Conservation (phyloP, 108 stramenopile species). For the Fistulifera pelliculosa region DNA sequence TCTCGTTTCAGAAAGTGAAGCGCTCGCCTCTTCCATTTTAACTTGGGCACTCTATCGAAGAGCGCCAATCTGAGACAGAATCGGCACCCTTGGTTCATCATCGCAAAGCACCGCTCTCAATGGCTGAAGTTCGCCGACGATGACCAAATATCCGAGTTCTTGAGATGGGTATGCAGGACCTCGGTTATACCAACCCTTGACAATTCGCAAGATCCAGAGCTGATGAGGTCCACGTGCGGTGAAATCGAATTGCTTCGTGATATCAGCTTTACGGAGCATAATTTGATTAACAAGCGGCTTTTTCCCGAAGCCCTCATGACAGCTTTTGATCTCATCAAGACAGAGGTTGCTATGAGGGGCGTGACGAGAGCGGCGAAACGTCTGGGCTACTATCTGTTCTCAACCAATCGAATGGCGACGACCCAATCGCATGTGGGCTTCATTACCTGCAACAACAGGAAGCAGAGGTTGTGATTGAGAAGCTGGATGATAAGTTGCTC, state of each 20-base stretch:
- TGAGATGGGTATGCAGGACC: constrained; percentile 17
- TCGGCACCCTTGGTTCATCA: constrained; percentile 4
- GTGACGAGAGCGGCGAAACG: too few relatives aligned
- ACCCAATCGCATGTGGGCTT: too few relatives aligned
- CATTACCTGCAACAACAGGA: too few relatives aligned
- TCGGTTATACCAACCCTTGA: neutral
- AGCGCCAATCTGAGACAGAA: constrained; percentile 1
- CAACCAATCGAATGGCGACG: too few relatives aligned
- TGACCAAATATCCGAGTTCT: constrained; percentile 19
- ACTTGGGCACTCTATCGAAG: too few relatives aligned
- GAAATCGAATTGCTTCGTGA: constrained; percentile 18
- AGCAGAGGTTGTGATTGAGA: too few relatives aligned
- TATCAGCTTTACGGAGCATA: constrained; percentile 24
- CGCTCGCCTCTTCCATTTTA: constrained; percentile 16
- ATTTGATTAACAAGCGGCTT: constrained; percentile 9
- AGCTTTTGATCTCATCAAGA: neutral
- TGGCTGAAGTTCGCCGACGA: constrained; percentile 27
- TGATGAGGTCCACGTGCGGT: neutral
- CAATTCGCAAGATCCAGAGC: neutral
- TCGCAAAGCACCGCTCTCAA: constrained; percentile 12
- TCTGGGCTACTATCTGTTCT: too few relatives aligned
- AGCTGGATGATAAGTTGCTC: neutral
- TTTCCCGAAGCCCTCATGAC: constrained; percentile 2
- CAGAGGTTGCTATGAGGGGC: neutral
- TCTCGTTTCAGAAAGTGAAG: constrained; percentile 14